Evolutionary conservation across 805 yeast genomes (phyloP).

Genomic region (Zygotorulaspora sp.): DNA sequence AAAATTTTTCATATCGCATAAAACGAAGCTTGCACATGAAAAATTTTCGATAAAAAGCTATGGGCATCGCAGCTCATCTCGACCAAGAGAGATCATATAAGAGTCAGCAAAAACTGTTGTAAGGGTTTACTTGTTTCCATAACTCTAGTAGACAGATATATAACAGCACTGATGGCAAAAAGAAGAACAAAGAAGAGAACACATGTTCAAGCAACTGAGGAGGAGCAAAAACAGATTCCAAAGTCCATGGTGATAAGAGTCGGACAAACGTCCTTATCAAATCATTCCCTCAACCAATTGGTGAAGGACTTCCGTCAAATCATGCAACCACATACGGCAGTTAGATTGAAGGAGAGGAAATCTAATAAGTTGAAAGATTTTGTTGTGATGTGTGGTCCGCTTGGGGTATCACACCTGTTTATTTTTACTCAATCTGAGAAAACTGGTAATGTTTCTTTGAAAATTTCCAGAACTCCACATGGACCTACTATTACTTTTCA

Average conservation of each 20-base stretch:
- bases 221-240: slow-evolving; percentile 70
- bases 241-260: slow-evolving; percentile 90
- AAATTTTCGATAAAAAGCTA: slow-evolving; percentile 12
- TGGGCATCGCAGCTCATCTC: slow-evolving; percentile 17
- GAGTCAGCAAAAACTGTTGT: no score
- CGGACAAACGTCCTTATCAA: slow-evolving; percentile 51
- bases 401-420: slow-evolving; percentile 85
- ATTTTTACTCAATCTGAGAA: slow-evolving; percentile 77
- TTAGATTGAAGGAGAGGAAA: slow-evolving; percentile 79
- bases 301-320: slow-evolving; percentile 82
- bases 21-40: slow-evolving; percentile 10
- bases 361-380: slow-evolving; percentile 85
- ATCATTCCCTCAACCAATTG: slow-evolving; percentile 76
- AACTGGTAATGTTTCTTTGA: slow-evolving; percentile 73
- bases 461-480: slow-evolving; percentile 82
- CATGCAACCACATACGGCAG: slow-evolving; percentile 97
- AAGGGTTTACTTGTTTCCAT: not conserved
- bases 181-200: slow-evolving; percentile 80
- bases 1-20: slow-evolving; percentile 13
- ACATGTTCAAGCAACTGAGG: slow-evolving; percentile 62
- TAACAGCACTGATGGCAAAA: slow-evolving; percentile 46
- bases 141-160: no score
- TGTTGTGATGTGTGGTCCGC: slow-evolving; percentile 97
- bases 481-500: slow-evolving; percentile 92
- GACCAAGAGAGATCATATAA: no score